Percentiles rank a stretch among this genome's conserved stretches.
phyloP scores from a whole-genome alignment of 2,329 filamentous ascomycete species.

The Helicocarpus griseus region DNA sequence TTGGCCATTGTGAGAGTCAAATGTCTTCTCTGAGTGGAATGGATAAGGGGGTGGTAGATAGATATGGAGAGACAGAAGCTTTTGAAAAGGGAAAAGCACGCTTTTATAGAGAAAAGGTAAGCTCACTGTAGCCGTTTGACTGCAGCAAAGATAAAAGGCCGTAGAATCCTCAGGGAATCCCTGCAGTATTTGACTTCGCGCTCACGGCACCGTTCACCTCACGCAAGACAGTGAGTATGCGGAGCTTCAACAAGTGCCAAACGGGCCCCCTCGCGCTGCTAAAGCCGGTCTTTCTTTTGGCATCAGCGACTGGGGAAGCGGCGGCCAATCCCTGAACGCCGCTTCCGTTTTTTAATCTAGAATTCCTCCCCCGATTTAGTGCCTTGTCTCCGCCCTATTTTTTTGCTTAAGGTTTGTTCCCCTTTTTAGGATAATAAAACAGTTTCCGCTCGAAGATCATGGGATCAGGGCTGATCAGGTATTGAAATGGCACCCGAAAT shows the following conservation, averaged over 20 bases:
- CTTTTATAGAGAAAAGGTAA: neutral
- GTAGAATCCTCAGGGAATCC: constrained; percentile 1
- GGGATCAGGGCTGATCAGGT: neutral
- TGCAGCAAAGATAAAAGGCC: constrained; percentile 2
- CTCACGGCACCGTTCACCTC: constrained; percentile 4
- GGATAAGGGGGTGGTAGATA: neutral
- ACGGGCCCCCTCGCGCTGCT: constrained; percentile 5
- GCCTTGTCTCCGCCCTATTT: neutral
- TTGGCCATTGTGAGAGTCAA: constrained; percentile 24
- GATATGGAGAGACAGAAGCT: too few relatives aligned
- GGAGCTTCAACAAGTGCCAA: constrained; percentile 6
- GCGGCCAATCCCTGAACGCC: neutral
- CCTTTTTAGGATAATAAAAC: neutral
- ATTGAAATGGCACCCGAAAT: neutral
- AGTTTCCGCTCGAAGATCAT: neutral
- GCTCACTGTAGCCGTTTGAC: neutral
- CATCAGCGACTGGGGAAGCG: constrained; percentile 1
- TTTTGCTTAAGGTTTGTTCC: neutral
- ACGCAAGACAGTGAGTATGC: constrained; percentile 8
- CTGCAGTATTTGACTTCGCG: constrained; percentile 1
- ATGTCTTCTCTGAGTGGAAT: neutral
- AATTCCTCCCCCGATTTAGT: neutral
- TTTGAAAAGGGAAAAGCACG: neutral
- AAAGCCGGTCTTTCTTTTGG: neutral
- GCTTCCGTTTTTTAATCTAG: neutral